Evolutionary conservation across 257 asterid genomes (phyloP).

Genomic region (Schizonepeta tenuifolia): DNA sequence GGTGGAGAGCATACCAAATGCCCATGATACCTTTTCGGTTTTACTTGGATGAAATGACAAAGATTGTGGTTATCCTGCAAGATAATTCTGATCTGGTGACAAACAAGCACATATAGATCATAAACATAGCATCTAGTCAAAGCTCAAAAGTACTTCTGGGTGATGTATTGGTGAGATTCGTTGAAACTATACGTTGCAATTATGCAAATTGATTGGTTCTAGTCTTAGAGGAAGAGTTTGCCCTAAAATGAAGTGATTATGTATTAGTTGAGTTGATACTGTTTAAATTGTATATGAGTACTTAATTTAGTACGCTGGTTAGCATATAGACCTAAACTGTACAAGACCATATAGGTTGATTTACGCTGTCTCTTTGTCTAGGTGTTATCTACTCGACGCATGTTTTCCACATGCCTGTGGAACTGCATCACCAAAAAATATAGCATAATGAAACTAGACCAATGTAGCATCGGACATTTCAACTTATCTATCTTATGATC

Average conservation of each 20-base stretch:
- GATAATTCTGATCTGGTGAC: too few species aligned
- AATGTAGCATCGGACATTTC: background rate
- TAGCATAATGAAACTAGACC: conserved; percentile 14
- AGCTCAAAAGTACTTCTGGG: background rate
- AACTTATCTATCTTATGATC: background rate
- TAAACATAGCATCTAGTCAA: background rate
- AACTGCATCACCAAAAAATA: background rate
- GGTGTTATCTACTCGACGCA: background rate
- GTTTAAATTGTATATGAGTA: background rate
- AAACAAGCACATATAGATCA: background rate
- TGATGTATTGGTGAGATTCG: background rate
- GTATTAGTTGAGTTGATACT: background rate
- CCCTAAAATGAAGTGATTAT: background rate
- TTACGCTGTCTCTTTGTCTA: background rate
- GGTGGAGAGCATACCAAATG: too few species aligned
- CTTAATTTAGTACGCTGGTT: background rate
- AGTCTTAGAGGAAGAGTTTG: background rate
- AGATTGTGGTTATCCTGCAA: too few species aligned
- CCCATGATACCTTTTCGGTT: too few species aligned
- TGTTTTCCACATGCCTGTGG: background rate
- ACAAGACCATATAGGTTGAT: background rate
- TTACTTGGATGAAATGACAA: too few species aligned
- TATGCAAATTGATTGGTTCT: too few species aligned
- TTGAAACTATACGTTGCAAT: background rate
- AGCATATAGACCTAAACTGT: background rate